Evolutionary conservation across 2,329 filamentous ascomycete species (phyloP).

Genomic region (Epichloe gansuensis): DNA sequence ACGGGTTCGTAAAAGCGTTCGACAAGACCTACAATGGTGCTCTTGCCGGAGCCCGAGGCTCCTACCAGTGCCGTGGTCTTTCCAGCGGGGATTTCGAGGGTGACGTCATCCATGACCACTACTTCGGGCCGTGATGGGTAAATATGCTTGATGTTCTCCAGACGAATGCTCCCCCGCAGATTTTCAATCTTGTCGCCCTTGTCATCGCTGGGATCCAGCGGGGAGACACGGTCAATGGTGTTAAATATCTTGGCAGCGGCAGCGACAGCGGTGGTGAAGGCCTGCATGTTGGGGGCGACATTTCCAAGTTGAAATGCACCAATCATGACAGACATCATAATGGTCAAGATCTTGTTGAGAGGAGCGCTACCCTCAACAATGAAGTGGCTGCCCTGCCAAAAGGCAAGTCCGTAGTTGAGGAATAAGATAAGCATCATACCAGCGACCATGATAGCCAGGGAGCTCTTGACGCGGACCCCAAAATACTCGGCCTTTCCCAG

Average conservation of each 20-base stretch:
- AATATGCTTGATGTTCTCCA: constrained; percentile 78
- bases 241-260: constrained; percentile 86
- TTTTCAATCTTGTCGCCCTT: constrained; percentile 60
- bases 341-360: constrained; percentile 64
- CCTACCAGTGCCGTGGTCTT: constrained; percentile 91
- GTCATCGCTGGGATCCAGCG: constrained; percentile 61
- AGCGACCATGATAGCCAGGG: constrained; percentile 67
- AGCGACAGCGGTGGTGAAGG: constrained; percentile 71
- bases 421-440: constrained; percentile 75
- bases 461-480: constrained; percentile 63
- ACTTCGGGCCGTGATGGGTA: constrained; percentile 91
- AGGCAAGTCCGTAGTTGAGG: constrained; percentile 74
- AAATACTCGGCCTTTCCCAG: constrained; percentile 59
- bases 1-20: constrained; percentile 93
- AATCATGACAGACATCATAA: constrained; percentile 83
- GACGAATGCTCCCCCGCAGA: constrained; percentile 65
- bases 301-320: constrained; percentile 86
- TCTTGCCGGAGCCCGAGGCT: constrained; percentile 88
- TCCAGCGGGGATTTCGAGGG: constrained; percentile 67
- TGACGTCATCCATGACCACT: constrained; percentile 74
- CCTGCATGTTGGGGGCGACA: constrained; percentile 71
- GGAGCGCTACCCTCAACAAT: constrained; percentile 52
- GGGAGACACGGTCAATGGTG: constrained; percentile 80
- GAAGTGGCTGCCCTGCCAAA: constrained; percentile 76
- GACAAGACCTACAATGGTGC: constrained; percentile 82